phyloP scores from a whole-genome alignment of 495 filamentous ascomycete species.

The Annulohypoxylon nitens region DNA sequence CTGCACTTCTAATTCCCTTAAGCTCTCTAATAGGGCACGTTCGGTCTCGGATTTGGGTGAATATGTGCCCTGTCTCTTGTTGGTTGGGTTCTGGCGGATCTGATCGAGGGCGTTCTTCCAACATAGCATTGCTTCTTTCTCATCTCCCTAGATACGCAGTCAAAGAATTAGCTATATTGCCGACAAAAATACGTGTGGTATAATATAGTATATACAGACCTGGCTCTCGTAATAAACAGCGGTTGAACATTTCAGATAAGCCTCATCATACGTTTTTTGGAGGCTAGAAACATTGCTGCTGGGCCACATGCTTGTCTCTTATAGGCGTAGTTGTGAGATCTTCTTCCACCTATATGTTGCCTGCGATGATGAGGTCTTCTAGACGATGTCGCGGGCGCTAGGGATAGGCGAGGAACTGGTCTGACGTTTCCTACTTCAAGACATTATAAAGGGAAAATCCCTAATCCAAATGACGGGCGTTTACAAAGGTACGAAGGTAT shows the following conservation, averaged over 20 bases:
- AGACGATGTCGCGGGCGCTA: slow-evolving; percentile 13
- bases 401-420: slow-evolving; percentile 17
- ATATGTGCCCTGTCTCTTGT: slow-evolving; percentile 75
- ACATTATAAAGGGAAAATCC: slow-evolving; percentile 14
- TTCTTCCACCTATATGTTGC: not conserved
- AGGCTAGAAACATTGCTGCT: slow-evolving; percentile 81
- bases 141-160: slow-evolving; percentile 76
- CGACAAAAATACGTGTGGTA: not conserved
- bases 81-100: slow-evolving; percentile 88
- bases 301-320: slow-evolving; percentile 74
- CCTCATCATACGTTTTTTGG: slow-evolving; percentile 98
- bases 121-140: slow-evolving; percentile 89
- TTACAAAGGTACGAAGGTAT: not conserved
- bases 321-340: slow-evolving; percentile 6
- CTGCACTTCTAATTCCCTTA: slow-evolving; percentile 87
- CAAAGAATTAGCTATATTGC: slow-evolving; percentile 12
- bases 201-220: slow-evolving; percentile 60
- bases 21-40: slow-evolving; percentile 80
- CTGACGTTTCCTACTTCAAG: slow-evolving; percentile 9
- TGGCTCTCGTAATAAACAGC: slow-evolving; percentile 95
- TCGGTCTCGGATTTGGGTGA: slow-evolving; percentile 87
- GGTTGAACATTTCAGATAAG: slow-evolving; percentile 92
- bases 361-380: slow-evolving; percentile 22
- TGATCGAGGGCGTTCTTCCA: slow-evolving; percentile 94
- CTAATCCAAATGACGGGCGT: slow-evolving; percentile 5